These are phyloP conservation scores for Epichloe coenophiala DNA, from an alignment of 2,329 filamentous ascomycete genomes.

Conservation along the genomic window DNA sequence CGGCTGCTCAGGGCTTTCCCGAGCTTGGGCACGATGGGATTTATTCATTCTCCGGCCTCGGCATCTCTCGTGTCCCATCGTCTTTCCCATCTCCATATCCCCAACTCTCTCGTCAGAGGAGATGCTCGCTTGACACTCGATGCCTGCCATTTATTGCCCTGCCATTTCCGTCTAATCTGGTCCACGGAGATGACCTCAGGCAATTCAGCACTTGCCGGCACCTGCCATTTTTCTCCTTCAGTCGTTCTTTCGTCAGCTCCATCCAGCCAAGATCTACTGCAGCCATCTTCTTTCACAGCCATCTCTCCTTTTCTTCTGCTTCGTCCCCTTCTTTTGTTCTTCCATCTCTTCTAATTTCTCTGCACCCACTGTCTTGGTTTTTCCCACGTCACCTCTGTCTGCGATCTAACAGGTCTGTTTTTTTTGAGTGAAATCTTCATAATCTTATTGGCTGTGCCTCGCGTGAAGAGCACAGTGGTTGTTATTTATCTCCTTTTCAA, in stretches of 20 bases:
- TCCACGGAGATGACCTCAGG: slow-evolving; percentile 3
- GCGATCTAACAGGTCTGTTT: slow-evolving; percentile 15
- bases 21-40: neutral
- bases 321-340: slow-evolving; percentile 6
- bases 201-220: slow-evolving; percentile 15
- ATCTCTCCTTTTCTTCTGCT: slow-evolving; percentile 5
- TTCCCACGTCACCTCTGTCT: slow-evolving; percentile 14
- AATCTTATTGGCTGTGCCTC: slow-evolving; percentile 11
- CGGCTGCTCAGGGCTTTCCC: slow-evolving; percentile 5
- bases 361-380: slow-evolving; percentile 8
- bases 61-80: slow-evolving; percentile 3
- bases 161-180: slow-evolving; percentile 11
- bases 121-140: slow-evolving; percentile 6
- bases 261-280: slow-evolving; percentile 3
- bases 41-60: neutral
- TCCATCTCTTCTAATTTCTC: slow-evolving; percentile 8
- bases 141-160: slow-evolving; percentile 13
- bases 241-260: slow-evolving; percentile 3
- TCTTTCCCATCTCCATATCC: slow-evolving; percentile 2
- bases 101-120: neutral
- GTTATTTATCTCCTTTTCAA: slow-evolving; percentile 8
- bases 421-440: slow-evolving; percentile 16
- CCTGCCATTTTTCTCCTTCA: slow-evolving; percentile 8
- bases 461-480: slow-evolving; percentile 4
- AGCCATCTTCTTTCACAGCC: slow-evolving; percentile 4